Base-by-base conservation (phyloP, 2,329 filamentous ascomycete genomes). In the Alternaria sp. region DNA sequence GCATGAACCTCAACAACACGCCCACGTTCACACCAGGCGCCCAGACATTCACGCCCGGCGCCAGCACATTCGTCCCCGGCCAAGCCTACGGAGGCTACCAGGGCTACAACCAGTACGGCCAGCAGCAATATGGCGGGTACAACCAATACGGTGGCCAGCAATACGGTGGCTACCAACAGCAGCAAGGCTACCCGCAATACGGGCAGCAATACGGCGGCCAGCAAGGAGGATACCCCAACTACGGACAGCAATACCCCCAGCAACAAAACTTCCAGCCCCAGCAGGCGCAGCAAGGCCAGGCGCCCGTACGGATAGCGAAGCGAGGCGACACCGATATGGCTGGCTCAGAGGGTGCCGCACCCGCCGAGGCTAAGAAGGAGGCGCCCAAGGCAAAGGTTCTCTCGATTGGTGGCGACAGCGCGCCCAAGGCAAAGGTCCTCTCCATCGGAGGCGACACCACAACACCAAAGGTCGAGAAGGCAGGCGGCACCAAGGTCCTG, bases 401-500 rank as follows among this genome's bases (percentile, higher is more conserved):
- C 69, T 90, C 83, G 78, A 89, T 88, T 73, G 86, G 86, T 21
- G 86, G 85, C 56, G 87, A 89, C 56, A 75, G 80, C 49, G 74
- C 83, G 30, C 84, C 86, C 12, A 86, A 86, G 77, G 82, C 87
- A 46, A 90, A 89, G 80, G 87, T 88, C 5, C 79, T 90, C 30
- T 88, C 87, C 17, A 86, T 90, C 52, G 86, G 87, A 59, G 85
- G 82, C 36, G 86, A 87, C 46, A 80, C 83, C 25, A 71, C 82
- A 40, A 78, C 84, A 12, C 85, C 87, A 28, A 89, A 89, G 77
- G 85, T 84, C 7, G 83, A 85, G 73, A 85, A 80, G 60, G 69
- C 81, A 10, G 82, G 81, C 19, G 79, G 79, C 15, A 79, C 90
- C 32, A 94, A 94, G 81, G 91, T 95, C n/a, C 84, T 94, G 26